These are phyloP conservation scores for bread wheat (Triticum aestivum) DNA, from an alignment of 176 grass and related monocot species.

Conservation along the genomic window IWGSC_CS_RefSeq_v2.1 NC_057795.1:339027897-339028396, in stretches of 20 bases:
- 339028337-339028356: slow-evolving; percentile 69
- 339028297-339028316: slow-evolving; percentile 99
- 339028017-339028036: slow-evolving; percentile 36
- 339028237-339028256: slow-evolving; percentile 90
- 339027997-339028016: slow-evolving; percentile 1
- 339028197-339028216: slow-evolving; percentile 89
- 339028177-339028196: slow-evolving; percentile 43
- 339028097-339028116: background rate
- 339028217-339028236: slow-evolving; percentile 90
- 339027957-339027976: slow-evolving; percentile 49
- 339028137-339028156: background rate
- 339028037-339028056: slow-evolving; percentile 54
- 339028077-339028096: background rate
- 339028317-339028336: slow-evolving; percentile 87
- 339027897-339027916: slow-evolving; percentile 8
- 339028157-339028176: background rate
- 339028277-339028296: slow-evolving; percentile 85
- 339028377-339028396: slow-evolving; percentile 34
- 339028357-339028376: slow-evolving; percentile 52
- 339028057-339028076: slow-evolving; percentile 37
- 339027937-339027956: background rate
- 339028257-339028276: slow-evolving; percentile 79
- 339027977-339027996: slow-evolving; percentile 42
- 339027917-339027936: background rate
- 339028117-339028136: background rate